These are phyloP conservation scores for Vachellia collinsii DNA, from an alignment of 306 rosid species.

Conservation along the genomic window DNA sequence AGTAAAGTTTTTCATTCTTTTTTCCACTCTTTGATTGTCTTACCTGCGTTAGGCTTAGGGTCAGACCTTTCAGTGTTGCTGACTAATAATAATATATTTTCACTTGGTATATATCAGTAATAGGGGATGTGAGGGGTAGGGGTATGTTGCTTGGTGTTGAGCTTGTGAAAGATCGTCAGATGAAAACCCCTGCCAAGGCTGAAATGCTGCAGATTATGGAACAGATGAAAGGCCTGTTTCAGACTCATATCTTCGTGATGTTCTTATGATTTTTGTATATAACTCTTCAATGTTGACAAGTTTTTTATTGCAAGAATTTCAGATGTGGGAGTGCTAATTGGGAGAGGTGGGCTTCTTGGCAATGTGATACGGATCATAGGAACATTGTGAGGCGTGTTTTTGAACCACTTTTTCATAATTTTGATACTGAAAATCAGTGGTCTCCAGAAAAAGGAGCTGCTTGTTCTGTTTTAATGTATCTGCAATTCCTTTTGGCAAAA, in stretches of 20 bases:
- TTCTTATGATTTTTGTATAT: not conserved
- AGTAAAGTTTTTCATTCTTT: slow-evolving; percentile 30
- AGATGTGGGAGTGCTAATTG: slow-evolving; percentile 56
- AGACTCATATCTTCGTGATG: not conserved
- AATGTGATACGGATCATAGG: slow-evolving; percentile 56
- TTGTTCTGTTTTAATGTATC: slow-evolving; percentile 65
- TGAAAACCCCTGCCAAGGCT: slow-evolving; percentile 49
- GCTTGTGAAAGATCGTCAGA: slow-evolving; percentile 41
- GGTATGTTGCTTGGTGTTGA: slow-evolving; percentile 59
- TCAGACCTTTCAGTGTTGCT: not conserved
- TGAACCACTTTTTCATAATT: slow-evolving; percentile 86
- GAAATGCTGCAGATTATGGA: slow-evolving; percentile 44
- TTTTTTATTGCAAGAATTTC: slow-evolving; percentile 24
- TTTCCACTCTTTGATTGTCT: slow-evolving; percentile 2
- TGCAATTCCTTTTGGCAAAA: slow-evolving; percentile 80
- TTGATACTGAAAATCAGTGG: slow-evolving; percentile 82
- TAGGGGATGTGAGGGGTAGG: slow-evolving; percentile 58
- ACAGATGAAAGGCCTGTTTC: slow-evolving; percentile 48
- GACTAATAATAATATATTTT: not conserved
- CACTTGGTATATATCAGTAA: slow-evolving; percentile 33
- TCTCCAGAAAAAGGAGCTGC: slow-evolving; percentile 79
- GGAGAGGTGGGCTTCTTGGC: slow-evolving; percentile 51
- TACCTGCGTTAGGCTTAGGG: too few relatives aligned
- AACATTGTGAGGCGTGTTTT: slow-evolving; percentile 81
- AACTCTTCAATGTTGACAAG: not conserved